Conservation (phyloP, 2,329 filamentous ascomycete species). For the Pseudogymnoascus sp. region DNA sequence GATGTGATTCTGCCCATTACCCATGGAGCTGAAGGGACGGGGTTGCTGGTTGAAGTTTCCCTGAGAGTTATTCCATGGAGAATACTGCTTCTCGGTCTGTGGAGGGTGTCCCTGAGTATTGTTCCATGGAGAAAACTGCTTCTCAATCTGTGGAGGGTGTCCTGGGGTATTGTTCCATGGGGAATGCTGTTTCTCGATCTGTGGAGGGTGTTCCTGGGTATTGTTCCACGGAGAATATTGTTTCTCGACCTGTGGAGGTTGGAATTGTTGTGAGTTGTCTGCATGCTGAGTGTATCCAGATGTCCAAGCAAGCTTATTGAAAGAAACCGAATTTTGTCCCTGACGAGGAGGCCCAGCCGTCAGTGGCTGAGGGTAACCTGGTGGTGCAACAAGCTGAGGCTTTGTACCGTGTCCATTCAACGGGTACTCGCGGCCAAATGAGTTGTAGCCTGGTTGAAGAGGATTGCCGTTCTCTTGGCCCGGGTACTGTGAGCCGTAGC, state of each 20-base stretch:
- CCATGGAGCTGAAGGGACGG: constrained; percentile 4
- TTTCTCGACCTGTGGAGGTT: not conserved
- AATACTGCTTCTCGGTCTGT: not conserved
- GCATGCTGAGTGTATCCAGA: not conserved
- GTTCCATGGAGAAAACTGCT: not conserved
- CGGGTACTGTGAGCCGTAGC: not conserved
- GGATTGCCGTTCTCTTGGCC: not conserved
- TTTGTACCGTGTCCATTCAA: not conserved
- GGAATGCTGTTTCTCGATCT: not conserved
- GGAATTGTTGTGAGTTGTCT: not conserved
- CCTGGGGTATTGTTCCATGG: constrained; percentile 8
- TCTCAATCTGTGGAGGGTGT: not conserved
- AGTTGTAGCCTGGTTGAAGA: not conserved
- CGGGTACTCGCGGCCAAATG: not conserved
- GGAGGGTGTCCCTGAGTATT: not conserved
- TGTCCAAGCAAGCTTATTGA: constrained; percentile 11
- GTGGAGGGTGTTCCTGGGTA: constrained; percentile 5
- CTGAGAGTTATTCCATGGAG: not conserved
- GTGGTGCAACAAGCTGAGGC: not conserved
- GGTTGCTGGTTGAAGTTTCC: not conserved
- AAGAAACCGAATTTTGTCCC: constrained; percentile 17
- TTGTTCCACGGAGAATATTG: not conserved
- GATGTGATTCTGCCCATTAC: constrained; percentile 9
- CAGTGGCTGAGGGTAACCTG: constrained; percentile 27
- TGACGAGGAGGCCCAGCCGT: constrained; percentile 31